A percentile compares a stretch with the other conserved stretches of the same genome.
phyloP scores from a whole-genome alignment of 2,329 filamentous ascomycete genomes.

The Calonectria pseudoturangicola region DNA sequence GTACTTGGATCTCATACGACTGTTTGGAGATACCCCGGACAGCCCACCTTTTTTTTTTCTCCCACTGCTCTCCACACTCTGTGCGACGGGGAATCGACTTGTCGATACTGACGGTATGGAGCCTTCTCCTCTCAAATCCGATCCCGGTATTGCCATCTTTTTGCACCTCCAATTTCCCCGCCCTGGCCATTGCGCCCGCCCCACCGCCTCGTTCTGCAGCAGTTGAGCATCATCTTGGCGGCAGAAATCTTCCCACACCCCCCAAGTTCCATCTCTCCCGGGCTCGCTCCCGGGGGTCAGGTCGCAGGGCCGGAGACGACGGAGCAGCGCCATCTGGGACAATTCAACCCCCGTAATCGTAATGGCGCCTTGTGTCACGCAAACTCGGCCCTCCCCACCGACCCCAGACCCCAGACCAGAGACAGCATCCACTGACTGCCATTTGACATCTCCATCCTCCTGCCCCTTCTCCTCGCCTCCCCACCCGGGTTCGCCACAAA shows the following conservation, averaged over 20 bases:
- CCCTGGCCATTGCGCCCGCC: slow-evolving; percentile 56
- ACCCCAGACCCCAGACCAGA: slow-evolving; percentile 30
- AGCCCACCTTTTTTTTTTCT: slow-evolving; percentile 26
- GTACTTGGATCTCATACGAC: slow-evolving; percentile 22
- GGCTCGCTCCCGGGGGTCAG: slow-evolving; percentile 9
- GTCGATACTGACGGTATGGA: slow-evolving; percentile 10
- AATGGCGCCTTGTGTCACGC: slow-evolving; percentile 29
- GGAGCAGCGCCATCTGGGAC: slow-evolving; percentile 17
- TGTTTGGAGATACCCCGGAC: slow-evolving; percentile 42
- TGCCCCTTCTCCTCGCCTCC: slow-evolving; percentile 33
- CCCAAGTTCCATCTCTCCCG: slow-evolving; percentile 28
- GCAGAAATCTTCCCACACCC: slow-evolving; percentile 20
- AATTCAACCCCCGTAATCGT: slow-evolving; percentile 22
- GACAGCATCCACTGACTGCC: slow-evolving; percentile 24
- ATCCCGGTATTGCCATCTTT: slow-evolving; percentile 35
- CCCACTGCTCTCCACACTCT: slow-evolving; percentile 35
- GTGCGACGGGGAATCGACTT: slow-evolving; percentile 32
- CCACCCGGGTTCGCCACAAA: slow-evolving; percentile 31
- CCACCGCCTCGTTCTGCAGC: slow-evolving; percentile 47
- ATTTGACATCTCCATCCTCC: slow-evolving; percentile 29
- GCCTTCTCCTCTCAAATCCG: slow-evolving; percentile 25
- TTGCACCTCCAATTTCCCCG: slow-evolving; percentile 56
- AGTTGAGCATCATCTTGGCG: slow-evolving; percentile 31
- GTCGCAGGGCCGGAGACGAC: slow-evolving; percentile 6
- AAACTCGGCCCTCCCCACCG: slow-evolving; percentile 17